phyloP scores from a whole-genome alignment of 306 rosid genomes.

The Sicyos edulis region DNA sequence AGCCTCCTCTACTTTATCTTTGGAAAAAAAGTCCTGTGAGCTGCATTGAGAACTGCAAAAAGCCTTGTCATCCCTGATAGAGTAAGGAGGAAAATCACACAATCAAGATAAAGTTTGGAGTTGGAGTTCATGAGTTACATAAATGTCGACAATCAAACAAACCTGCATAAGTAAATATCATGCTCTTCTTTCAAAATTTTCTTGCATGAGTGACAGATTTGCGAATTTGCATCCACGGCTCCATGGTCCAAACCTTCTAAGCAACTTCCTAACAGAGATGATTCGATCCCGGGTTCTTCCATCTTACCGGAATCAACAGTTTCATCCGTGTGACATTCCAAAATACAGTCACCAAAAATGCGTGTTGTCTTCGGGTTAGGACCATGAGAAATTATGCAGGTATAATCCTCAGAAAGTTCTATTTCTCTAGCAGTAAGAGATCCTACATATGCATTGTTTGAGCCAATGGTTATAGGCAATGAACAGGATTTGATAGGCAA shows the following conservation, averaged over 20 bases:
- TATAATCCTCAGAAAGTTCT: slow-evolving; percentile 87
- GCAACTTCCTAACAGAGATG: slow-evolving; percentile 29
- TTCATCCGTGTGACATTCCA: slow-evolving; percentile 63
- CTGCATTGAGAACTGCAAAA: slow-evolving; percentile 59
- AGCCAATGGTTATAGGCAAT: slow-evolving; percentile 53
- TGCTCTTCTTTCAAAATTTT: slow-evolving; percentile 46
- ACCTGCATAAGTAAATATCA: slow-evolving; percentile 49
- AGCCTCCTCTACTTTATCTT: slow-evolving; percentile 40
- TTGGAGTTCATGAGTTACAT: slow-evolving; percentile 5
- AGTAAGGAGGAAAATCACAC: slow-evolving; percentile 20
- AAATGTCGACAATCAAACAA: slow-evolving; percentile 22
- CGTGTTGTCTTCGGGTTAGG: slow-evolving; percentile 77
- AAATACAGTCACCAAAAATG: slow-evolving; percentile 81
- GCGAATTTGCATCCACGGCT: slow-evolving; percentile 27
- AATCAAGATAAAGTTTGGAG: slow-evolving; percentile 10
- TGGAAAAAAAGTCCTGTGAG: slow-evolving; percentile 36
- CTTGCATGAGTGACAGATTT: slow-evolving; percentile 47
- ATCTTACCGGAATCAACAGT: slow-evolving; percentile 35
- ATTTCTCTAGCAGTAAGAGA: slow-evolving; percentile 69
- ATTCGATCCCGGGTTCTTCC: slow-evolving; percentile 35
- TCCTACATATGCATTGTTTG: slow-evolving; percentile 33
- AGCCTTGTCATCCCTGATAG: slow-evolving; percentile 52
- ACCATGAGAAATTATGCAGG: slow-evolving; percentile 89
- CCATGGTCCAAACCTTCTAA: slow-evolving; percentile 27
- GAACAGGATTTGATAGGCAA: slow-evolving; percentile 44